A percentile compares a stretch with the other conserved stretches of the same genome.
These are phyloP conservation scores for Aspergillus brunneoviolaceus DNA, from an alignment of 2,329 filamentous ascomycete genomes.

Conservation along the genomic window DNA sequence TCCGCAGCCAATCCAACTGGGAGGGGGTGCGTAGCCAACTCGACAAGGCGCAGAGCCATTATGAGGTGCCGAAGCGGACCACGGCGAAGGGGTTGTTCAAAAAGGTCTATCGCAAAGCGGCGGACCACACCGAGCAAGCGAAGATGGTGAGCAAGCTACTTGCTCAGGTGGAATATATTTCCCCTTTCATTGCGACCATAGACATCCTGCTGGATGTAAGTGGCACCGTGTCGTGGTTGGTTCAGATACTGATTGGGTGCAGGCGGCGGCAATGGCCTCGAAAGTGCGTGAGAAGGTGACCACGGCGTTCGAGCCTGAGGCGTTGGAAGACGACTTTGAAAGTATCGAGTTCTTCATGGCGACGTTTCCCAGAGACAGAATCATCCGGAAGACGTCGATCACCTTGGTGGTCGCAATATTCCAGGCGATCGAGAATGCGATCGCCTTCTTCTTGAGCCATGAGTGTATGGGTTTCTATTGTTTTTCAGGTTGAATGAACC, in stretches of 20 bases:
- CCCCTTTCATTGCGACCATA: background rate
- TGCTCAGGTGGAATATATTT: background rate
- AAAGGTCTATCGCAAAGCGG: background rate
- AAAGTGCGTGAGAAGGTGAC: background rate
- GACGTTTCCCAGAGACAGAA: background rate
- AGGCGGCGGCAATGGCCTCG: background rate
- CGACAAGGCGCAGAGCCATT: background rate
- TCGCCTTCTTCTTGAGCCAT: background rate
- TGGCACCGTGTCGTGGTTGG: background rate
- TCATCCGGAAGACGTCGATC: background rate
- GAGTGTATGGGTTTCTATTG: background rate
- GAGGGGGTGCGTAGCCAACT: background rate
- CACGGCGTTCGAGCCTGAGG: background rate
- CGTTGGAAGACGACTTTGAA: background rate
- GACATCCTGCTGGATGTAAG: background rate
- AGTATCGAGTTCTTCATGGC: background rate
- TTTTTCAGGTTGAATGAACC: background rate
- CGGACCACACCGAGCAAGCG: background rate
- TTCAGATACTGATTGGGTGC: background rate
- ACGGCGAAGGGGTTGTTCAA: background rate
- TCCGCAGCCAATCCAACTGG: background rate
- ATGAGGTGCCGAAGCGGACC: background rate
- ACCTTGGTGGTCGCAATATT: background rate
- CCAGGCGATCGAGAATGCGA: background rate
- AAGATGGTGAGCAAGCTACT: background rate